Evolutionary conservation across 805 yeast genomes (phyloP).

Genomic region (Limtongia smithiae): DNA sequence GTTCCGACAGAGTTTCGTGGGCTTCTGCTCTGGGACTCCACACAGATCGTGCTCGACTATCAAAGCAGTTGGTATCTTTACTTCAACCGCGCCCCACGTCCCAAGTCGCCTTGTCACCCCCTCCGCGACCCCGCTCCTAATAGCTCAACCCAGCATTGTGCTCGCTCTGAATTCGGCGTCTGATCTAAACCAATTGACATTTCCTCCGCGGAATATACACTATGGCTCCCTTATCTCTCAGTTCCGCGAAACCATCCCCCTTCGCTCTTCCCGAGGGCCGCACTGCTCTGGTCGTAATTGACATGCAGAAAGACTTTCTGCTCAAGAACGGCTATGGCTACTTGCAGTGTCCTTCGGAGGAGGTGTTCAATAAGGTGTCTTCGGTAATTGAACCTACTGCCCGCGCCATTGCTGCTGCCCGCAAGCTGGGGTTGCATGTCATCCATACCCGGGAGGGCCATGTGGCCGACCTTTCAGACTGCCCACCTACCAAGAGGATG

Average conservation of each 20-base stretch:
- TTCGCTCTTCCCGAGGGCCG: constrained; percentile 30
- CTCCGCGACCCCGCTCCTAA: no score
- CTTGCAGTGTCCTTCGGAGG: constrained; percentile 33
- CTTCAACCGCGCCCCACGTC: no score
- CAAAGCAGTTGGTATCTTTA: no score
- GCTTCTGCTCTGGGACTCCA: no score
- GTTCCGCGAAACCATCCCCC: constrained; percentile 18
- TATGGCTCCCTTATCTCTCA: constrained; percentile 18
- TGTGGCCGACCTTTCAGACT: constrained; percentile 33
- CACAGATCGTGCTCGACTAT: no score
- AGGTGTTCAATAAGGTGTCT: constrained; percentile 32
- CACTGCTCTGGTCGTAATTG: constrained; percentile 37
- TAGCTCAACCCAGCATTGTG: no score
- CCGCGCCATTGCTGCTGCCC: constrained; percentile 32
- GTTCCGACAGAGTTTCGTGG: no score
- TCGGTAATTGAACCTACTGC: constrained; percentile 31
- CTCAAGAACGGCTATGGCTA: constrained; percentile 36
- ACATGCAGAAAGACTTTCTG: constrained; percentile 39
- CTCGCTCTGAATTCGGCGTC: no score
- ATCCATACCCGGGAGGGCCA: constrained; percentile 40
- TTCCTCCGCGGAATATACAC: not conserved
- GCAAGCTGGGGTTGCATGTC: constrained; percentile 35
- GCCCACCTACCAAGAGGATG: constrained; percentile 34
- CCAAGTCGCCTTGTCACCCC: no score
- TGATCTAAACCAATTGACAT: no score